Evolutionary conservation across 2,329 filamentous ascomycete species (phyloP).

Genomic region (Samsoniella hepiali): DNA sequence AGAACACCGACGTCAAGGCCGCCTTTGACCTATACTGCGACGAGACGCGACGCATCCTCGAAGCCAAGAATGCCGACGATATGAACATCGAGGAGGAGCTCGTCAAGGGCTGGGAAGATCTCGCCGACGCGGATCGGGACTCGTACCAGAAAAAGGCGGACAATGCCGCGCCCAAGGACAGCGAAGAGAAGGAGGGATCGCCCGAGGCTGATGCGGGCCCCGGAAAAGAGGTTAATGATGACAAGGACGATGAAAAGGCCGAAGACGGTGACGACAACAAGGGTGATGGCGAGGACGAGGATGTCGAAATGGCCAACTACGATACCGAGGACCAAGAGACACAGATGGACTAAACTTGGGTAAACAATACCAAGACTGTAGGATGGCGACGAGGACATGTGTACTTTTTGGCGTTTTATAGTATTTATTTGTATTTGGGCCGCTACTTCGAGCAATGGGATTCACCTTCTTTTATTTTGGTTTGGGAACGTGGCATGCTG

Average conservation of each 20-base stretch:
- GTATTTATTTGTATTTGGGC: background rate
- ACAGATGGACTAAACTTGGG: constrained; percentile 26
- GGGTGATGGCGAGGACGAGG: constrained; percentile 41
- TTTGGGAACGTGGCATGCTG: background rate
- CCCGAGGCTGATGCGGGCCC: constrained; percentile 22
- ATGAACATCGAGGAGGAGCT: constrained; percentile 53
- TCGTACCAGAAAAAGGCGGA: constrained; percentile 41
- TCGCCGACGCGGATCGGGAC: constrained; percentile 48
- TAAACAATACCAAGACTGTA: constrained; percentile 16
- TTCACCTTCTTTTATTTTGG: background rate
- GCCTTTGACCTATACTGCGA: constrained; percentile 56
- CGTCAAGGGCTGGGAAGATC: constrained; percentile 51
- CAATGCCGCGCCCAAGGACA: constrained; percentile 6
- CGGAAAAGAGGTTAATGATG: constrained; percentile 26
- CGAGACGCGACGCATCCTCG: constrained; percentile 44
- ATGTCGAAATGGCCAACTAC: constrained; percentile 48
- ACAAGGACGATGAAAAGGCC: constrained; percentile 26
- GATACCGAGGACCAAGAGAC: constrained; percentile 42
- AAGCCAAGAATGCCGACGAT: constrained; percentile 43
- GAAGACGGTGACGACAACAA: constrained; percentile 27
- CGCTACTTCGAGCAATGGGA: background rate
- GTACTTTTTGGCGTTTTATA: constrained; percentile 19
- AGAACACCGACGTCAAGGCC: constrained; percentile 38
- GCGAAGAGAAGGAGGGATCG: constrained; percentile 28
- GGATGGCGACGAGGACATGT: constrained; percentile 33